Conservation (phyloP, 768 basidiomycete species). For the Psilocybe subaeruginosa region DNA sequence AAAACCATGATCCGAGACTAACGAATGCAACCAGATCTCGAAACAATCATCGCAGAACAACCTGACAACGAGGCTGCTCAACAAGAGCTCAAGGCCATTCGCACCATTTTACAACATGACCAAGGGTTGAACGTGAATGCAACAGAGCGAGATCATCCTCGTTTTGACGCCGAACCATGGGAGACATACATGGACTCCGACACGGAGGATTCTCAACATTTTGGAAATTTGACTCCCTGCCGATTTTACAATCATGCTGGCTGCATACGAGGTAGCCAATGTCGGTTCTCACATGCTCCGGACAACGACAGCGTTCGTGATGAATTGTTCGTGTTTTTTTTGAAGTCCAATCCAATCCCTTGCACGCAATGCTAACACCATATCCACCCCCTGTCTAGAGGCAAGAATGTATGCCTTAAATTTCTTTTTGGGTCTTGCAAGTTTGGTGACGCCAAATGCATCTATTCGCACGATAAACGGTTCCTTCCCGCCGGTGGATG, state of each 20-base stretch:
- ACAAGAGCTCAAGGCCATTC: slow-evolving; percentile 14
- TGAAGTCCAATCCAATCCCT: background rate
- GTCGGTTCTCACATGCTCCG: slow-evolving; percentile 53
- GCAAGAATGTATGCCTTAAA: slow-evolving; percentile 50
- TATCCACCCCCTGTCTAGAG: slow-evolving; percentile 28
- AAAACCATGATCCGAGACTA: background rate
- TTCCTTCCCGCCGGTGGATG: slow-evolving; percentile 41
- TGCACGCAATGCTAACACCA: no score
- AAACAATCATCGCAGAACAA: slow-evolving; percentile 27
- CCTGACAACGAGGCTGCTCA: slow-evolving; percentile 23
- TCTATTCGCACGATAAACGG: slow-evolving; percentile 43
- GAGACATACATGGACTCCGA: slow-evolving; percentile 45
- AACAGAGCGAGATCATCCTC: slow-evolving; percentile 18
- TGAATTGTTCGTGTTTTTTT: slow-evolving; percentile 39
- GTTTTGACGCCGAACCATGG: slow-evolving; percentile 27
- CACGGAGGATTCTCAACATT: slow-evolving; percentile 53
- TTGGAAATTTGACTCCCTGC: slow-evolving; percentile 50
- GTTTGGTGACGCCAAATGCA: slow-evolving; percentile 37
- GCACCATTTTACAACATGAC: slow-evolving; percentile 13
- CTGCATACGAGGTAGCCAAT: slow-evolving; percentile 41
- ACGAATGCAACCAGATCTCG: slow-evolving; percentile 25
- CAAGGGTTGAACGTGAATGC: slow-evolving; percentile 13
- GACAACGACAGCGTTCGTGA: slow-evolving; percentile 53
- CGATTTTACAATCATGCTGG: slow-evolving; percentile 55
- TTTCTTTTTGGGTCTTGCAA: slow-evolving; percentile 43